Evolutionary conservation across 768 basidiomycete genomes (phyloP).

Genomic region (Lactarius sanguifluus): DNA sequence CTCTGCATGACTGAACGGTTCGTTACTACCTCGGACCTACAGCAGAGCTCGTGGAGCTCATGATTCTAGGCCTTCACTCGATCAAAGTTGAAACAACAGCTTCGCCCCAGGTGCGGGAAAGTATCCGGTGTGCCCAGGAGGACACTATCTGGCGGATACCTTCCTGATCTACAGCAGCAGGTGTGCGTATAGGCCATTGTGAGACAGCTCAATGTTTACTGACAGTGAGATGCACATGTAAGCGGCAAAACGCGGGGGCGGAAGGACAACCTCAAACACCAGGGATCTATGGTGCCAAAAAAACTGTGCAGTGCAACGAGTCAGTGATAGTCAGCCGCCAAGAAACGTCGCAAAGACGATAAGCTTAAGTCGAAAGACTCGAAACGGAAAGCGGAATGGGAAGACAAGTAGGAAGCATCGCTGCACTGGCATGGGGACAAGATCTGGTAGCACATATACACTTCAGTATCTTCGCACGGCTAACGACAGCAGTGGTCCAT

Average conservation of each 20-base stretch:
- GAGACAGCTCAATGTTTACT: too few relatives aligned
- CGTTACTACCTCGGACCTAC: too few relatives aligned
- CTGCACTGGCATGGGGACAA: too few relatives aligned
- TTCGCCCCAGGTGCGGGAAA: too few relatives aligned
- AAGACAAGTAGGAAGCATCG: too few relatives aligned
- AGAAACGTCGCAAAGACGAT: background rate
- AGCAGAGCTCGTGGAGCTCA: background rate
- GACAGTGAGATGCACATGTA: background rate
- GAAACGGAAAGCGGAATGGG: background rate
- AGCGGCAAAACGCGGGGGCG: background rate
- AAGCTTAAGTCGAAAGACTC: too few relatives aligned
- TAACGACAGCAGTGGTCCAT: too few relatives aligned
- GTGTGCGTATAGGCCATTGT: background rate
- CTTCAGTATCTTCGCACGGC: too few relatives aligned
- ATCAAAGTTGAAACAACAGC: background rate
- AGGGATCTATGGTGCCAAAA: background rate
- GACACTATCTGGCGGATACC: background rate
- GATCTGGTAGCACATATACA: too few relatives aligned
- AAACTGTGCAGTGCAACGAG: background rate
- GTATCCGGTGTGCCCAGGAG: too few relatives aligned
- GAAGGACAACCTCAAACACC: background rate
- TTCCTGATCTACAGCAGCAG: background rate
- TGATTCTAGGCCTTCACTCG: background rate
- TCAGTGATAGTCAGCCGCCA: background rate
- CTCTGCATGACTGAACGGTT: background rate